phyloP scores from a whole-genome alignment of 1,284 basidiomycete species.

The Puccinia polysora region DNA sequence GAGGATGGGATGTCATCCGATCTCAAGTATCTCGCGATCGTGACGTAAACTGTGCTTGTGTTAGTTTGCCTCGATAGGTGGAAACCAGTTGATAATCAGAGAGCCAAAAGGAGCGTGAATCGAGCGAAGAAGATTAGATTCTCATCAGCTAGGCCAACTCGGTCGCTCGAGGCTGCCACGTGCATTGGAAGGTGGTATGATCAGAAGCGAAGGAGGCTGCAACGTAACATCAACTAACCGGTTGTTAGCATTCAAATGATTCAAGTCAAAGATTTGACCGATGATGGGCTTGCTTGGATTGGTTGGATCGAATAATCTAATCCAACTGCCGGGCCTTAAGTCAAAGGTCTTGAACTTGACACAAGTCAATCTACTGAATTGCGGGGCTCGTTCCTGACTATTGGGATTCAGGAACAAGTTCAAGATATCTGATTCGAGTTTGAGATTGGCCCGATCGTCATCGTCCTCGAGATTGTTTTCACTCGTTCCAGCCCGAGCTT shows the following conservation, averaged over 20 bases:
- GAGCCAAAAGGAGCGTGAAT: neutral
- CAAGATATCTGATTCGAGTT: neutral
- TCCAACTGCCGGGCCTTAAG: conserved; percentile 1
- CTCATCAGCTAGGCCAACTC: too few species aligned
- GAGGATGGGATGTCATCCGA: neutral
- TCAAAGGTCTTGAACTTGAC: neutral
- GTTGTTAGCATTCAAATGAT: neutral
- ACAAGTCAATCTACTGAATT: neutral
- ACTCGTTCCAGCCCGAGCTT: neutral
- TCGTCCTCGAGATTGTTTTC: neutral
- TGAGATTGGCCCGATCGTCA: neutral
- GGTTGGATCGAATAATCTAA: neutral
- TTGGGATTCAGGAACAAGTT: neutral
- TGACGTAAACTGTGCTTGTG: neutral
- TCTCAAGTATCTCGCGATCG: neutral
- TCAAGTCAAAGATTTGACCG: conserved; percentile 5
- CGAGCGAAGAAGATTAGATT: neutral
- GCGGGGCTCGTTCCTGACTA: neutral
- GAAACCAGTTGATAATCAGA: neutral
- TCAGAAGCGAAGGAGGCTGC: neutral
- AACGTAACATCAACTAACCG: neutral
- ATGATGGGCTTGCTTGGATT: neutral
- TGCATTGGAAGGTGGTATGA: neutral
- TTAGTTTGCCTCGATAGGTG: neutral
- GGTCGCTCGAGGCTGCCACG: neutral